Conservation (phyloP, 495 filamentous ascomycete species). For the Hypoxylon cercidicola region DNA sequence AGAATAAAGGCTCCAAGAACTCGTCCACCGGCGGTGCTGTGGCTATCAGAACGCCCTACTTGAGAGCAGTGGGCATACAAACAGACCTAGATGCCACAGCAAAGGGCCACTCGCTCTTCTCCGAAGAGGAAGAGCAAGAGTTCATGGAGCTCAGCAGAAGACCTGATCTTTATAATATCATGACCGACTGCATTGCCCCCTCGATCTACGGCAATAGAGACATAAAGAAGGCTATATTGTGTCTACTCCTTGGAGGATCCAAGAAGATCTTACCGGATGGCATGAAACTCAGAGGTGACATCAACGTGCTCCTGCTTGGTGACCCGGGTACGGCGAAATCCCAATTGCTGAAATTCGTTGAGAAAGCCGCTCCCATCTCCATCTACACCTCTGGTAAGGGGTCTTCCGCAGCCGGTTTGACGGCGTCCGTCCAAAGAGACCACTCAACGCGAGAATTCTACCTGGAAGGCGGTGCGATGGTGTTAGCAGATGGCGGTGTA, state of each 20-base stretch:
- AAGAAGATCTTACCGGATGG: conserved; percentile 99
- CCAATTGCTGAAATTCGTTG: conserved; percentile 96
- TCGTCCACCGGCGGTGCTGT: conserved; percentile 77
- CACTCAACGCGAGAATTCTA: conserved; percentile 94
- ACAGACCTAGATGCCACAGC: conserved; percentile 89
- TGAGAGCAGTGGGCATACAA: conserved; percentile 93
- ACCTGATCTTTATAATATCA: conserved; percentile 89
- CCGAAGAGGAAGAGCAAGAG: conserved; percentile 97
- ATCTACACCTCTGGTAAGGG: conserved; percentile 99
- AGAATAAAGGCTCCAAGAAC: conserved; percentile 85
- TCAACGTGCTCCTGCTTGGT: conserved; percentile 96
- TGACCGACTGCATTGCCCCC: conserved; percentile 93
- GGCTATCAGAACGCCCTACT: conserved; percentile 94
- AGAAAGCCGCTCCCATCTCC: conserved; percentile 95
- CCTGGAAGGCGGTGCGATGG: conserved; percentile 98
- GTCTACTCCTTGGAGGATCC: conserved; percentile 91
- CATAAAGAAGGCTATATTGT: conserved; percentile 99
- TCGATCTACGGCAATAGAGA: conserved; percentile 97
- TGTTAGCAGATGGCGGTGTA: conserved; percentile 95
- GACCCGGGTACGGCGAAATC: conserved; percentile 99
- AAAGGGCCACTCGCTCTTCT: conserved; percentile 86
- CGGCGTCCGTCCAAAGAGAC: conserved; percentile 96
- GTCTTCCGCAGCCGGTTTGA: conserved; percentile 97
- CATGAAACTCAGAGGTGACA: conserved; percentile 98
- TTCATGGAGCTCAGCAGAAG: conserved; percentile 92